Percentiles rank a stretch among this genome's conserved stretches.
phyloP scores from a whole-genome alignment of 1,284 basidiomycete genomes.

The Meripilus lineatus region DNA sequence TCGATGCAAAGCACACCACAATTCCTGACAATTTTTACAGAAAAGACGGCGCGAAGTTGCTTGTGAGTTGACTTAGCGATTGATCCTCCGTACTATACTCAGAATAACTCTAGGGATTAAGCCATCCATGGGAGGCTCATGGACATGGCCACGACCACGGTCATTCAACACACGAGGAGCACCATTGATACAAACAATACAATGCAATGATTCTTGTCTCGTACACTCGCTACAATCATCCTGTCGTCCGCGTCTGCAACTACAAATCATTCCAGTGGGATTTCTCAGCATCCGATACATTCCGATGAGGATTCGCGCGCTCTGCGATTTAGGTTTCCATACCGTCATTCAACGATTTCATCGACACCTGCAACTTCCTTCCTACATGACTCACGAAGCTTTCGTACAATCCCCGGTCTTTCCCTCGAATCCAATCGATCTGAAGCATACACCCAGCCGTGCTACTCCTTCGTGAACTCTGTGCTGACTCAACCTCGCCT shows the following conservation, averaged over 20 bases:
- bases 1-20: constrained; percentile 3
- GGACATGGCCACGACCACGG: constrained; percentile 47
- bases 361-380: constrained; percentile 29
- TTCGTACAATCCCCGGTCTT: constrained; percentile 58
- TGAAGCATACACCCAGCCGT: constrained; percentile 23
- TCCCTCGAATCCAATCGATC: constrained; percentile 67
- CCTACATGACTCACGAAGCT: constrained; percentile 61
- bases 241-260: too few relatives aligned
- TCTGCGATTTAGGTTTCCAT: too few relatives aligned
- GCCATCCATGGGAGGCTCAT: constrained; percentile 54
- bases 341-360: constrained; percentile 1
- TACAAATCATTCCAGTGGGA: too few relatives aligned
- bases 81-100: not conserved
- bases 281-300: too few relatives aligned
- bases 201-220: constrained; percentile 1
- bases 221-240: not conserved
- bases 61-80: constrained; percentile 41
- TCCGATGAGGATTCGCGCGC: too few relatives aligned
- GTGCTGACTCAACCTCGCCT: constrained; percentile 6
- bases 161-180: constrained; percentile 30
- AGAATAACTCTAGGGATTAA: constrained; percentile 39
- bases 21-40: constrained; percentile 30
- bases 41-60: constrained; percentile 69
- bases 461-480: constrained; percentile 8
- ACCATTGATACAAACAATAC: constrained; percentile 34